Conservation (phyloP, 768 basidiomycete genomes). For the Boletus speciosus region DNA sequence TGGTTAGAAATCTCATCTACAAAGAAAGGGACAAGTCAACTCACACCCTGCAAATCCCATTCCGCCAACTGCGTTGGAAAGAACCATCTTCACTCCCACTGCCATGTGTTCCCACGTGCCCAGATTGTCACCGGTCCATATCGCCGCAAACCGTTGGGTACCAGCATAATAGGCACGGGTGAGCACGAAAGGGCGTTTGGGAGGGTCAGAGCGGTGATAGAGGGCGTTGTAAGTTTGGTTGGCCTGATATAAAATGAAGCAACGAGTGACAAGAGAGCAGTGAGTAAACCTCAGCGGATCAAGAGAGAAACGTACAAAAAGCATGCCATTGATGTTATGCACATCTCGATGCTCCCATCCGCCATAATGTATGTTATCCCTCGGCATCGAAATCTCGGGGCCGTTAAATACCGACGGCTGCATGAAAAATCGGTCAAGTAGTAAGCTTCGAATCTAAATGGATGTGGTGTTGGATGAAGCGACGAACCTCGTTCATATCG, state of each 20-base stretch:
- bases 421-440: conserved; percentile 7
- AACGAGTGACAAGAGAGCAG: not conserved
- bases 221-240: conserved; percentile 83
- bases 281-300: not conserved
- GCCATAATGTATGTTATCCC: conserved; percentile 78
- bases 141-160: conserved; percentile 92
- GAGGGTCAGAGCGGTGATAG: conserved; percentile 64
- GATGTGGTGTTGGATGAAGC: not conserved
- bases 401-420: conserved; percentile 98
- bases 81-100: conserved; percentile 89
- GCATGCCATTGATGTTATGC: conserved; percentile 98
- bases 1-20: not conserved
- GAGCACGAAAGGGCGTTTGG: conserved; percentile 90
- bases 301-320: conserved; percentile 53
- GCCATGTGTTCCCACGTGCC: conserved; percentile 98
- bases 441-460: not conserved
- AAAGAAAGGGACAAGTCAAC: conserved; percentile 29
- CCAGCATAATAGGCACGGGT: conserved; percentile 95
- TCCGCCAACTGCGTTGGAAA: conserved; percentile 84
- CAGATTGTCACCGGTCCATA: conserved; percentile 99
- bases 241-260: conserved; percentile 45
- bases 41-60: conserved; percentile 89
- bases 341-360: conserved; percentile 99
- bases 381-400: conserved; percentile 86
- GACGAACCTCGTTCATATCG: conserved; percentile 94